phyloP scores from a whole-genome alignment of 1,139 yeast genomes.

The Williopsis jadinii region DNA sequence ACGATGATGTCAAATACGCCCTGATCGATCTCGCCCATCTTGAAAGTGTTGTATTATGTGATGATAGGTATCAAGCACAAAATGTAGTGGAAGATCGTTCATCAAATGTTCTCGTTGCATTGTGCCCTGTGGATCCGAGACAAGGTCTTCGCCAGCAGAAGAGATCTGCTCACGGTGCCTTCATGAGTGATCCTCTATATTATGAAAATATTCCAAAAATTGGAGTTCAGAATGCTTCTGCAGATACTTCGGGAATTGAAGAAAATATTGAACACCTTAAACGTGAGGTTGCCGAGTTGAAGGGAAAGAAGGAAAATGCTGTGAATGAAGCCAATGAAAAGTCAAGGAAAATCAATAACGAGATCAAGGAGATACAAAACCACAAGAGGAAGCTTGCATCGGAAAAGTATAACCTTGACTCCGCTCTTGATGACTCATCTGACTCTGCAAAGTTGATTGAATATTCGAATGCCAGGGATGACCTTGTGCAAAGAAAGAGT shows the following conservation, averaged over 20 bases:
- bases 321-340: background rate
- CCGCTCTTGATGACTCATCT: conserved; percentile 28
- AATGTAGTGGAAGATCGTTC: conserved; percentile 30
- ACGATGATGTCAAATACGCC: conserved; percentile 49
- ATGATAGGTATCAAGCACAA: conserved; percentile 47
- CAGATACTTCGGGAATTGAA: conserved; percentile 2
- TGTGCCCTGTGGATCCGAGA: conserved; percentile 27
- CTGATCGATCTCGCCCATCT: conserved; percentile 59
- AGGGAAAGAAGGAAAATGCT: background rate
- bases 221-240: conserved; percentile 8
- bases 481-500: conserved; percentile 22
- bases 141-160: conserved; percentile 16
- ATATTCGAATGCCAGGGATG: conserved; percentile 23
- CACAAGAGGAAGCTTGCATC: conserved; percentile 5
- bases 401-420: conserved; percentile 20
- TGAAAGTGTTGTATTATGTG: conserved; percentile 52
- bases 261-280: conserved; percentile 15
- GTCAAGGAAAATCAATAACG: conserved; percentile 2
- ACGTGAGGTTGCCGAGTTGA: conserved; percentile 7
- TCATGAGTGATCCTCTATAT: conserved; percentile 54
- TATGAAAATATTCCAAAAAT: conserved; percentile 25
- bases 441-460: conserved; percentile 34
- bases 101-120: conserved; percentile 39
- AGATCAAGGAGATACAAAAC: conserved; percentile 2
- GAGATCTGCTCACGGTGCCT: conserved; percentile 32